phyloP scores from a whole-genome alignment of 2,329 filamentous ascomycete species.

The Beauveria bassiana region DNA sequence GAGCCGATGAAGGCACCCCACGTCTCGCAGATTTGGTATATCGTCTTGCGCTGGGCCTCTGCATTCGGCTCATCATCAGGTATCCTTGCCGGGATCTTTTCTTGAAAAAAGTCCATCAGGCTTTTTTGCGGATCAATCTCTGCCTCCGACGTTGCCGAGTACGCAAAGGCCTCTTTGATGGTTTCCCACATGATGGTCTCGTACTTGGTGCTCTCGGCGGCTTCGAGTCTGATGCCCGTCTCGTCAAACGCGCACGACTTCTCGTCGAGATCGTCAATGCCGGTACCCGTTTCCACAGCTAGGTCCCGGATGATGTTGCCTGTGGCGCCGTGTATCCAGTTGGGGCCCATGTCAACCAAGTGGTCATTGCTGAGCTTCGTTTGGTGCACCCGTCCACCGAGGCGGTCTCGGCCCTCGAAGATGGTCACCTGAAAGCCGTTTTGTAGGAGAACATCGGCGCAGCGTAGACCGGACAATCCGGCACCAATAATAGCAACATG shows the following conservation, averaged over 20 bases:
- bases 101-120: conserved; percentile 45
- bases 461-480: conserved; percentile 62
- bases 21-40: conserved; percentile 50
- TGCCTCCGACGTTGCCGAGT: conserved; percentile 50
- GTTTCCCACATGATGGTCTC: conserved; percentile 58
- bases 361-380: conserved; percentile 39
- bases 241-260: conserved; percentile 49
- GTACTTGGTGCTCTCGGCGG: conserved; percentile 37
- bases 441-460: conserved; percentile 58
- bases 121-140: conserved; percentile 41
- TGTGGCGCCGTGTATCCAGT: conserved; percentile 70
- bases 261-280: conserved; percentile 40
- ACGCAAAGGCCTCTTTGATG: conserved; percentile 58
- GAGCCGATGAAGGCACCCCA: conserved; percentile 69
- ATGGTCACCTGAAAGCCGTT: conserved; percentile 61
- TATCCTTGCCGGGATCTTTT: conserved; percentile 37
- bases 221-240: conserved; percentile 42
- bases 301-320: conserved; percentile 64
- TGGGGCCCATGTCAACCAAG: conserved; percentile 57
- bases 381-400: conserved; percentile 59
- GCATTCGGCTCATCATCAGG: conserved; percentile 34
- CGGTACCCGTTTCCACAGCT: conserved; percentile 52
- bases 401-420: conserved; percentile 57
- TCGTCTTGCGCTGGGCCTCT: conserved; percentile 31
- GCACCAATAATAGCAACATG: conserved; percentile 63